These are phyloP conservation scores for Cercophora sp. DNA, from an alignment of 495 filamentous ascomycete genomes.

Conservation along the genomic window DNA sequence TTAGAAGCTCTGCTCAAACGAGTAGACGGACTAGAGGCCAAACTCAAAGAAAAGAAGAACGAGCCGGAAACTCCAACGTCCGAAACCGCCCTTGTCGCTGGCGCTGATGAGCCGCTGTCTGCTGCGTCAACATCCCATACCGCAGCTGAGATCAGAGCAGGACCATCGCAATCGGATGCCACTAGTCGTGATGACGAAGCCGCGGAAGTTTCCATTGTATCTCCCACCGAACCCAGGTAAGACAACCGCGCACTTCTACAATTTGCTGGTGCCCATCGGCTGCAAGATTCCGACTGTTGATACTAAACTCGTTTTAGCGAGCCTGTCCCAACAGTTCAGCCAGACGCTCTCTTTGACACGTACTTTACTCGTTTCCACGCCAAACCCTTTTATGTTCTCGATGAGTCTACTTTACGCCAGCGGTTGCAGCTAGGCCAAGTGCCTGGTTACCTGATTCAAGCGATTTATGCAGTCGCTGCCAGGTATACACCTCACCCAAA, in stretches of 20 bases:
- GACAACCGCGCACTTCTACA: no score
- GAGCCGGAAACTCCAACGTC: constrained; percentile 38
- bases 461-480: constrained; percentile 68
- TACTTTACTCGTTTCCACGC: constrained; percentile 75
- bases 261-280: no score
- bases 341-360: constrained; percentile 63
- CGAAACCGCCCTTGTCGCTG: constrained; percentile 24
- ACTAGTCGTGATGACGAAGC: constrained; percentile 1
- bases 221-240: constrained; percentile 12
- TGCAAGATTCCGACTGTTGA: neutral
- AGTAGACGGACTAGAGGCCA: constrained; percentile 77
- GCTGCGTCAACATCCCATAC: constrained; percentile 9
- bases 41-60: constrained; percentile 63
- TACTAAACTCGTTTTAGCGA: constrained; percentile 21
- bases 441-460: constrained; percentile 58
- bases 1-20: constrained; percentile 78
- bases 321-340: constrained; percentile 40
- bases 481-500: constrained; percentile 61
- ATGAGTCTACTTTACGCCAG: constrained; percentile 67
- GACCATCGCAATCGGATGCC: constrained; percentile 1
- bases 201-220: constrained; percentile 15
- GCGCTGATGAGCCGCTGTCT: constrained; percentile 16
- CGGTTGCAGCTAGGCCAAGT: constrained; percentile 62
- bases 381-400: constrained; percentile 73
- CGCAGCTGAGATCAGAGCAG: neutral